Conservation (phyloP, 169 alveolate species). For the Cryptosporidium viatorum region DNA sequence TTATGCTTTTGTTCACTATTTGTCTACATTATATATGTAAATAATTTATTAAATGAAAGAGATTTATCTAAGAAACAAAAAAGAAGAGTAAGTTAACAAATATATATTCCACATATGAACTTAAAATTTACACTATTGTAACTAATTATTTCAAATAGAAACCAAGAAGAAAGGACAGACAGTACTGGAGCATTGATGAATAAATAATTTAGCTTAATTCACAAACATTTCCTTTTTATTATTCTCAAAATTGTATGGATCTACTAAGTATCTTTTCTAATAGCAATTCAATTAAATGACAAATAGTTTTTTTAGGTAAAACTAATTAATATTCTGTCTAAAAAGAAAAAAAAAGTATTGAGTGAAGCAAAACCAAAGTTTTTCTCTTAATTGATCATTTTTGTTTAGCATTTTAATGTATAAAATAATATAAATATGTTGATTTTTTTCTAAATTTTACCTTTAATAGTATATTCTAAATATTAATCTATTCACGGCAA, state of each 20-base stretch:
- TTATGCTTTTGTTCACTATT: conserved; percentile 26
- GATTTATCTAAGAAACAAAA: conserved; percentile 4
- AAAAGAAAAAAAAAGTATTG: too few species aligned
- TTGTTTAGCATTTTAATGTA: too few species aligned
- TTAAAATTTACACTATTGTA: background rate
- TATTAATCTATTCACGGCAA: background rate
- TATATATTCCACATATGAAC: background rate
- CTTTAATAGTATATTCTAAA: too few species aligned
- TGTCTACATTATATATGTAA: conserved; percentile 52
- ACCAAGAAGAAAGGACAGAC: conserved; percentile 72
- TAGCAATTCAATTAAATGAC: too few species aligned
- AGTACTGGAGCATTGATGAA: conserved; percentile 71
- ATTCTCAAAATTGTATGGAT: too few species aligned
- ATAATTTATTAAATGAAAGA: conserved; percentile 40
- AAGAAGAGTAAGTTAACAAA: conserved; percentile 52
- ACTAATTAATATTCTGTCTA: too few species aligned
- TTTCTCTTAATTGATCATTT: too few species aligned
- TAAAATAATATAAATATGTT: too few species aligned
- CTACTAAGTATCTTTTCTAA: too few species aligned
- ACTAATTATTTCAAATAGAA: conserved; percentile 3
- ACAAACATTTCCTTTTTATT: background rate
- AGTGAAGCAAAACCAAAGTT: too few species aligned
- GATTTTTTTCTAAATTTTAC: too few species aligned
- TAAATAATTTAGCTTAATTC: background rate
- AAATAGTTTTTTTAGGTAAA: too few species aligned